Percentiles rank a stretch among this genome's conserved stretches.
Conservation (phyloP, 345 rosid species). For the Aquilaria sinensis region DNA sequence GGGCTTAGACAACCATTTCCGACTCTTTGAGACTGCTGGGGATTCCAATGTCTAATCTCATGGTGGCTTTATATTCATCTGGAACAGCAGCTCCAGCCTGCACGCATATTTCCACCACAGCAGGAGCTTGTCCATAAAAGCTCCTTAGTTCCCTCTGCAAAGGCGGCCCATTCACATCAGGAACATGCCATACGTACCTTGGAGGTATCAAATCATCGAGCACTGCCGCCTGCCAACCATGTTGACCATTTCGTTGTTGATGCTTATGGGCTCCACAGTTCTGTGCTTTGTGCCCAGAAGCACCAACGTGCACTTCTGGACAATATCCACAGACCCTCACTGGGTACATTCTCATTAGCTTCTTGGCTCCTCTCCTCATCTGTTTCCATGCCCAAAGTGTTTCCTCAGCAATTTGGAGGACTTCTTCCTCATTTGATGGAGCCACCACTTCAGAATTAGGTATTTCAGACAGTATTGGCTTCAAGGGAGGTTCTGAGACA, state of each 20-base stretch:
- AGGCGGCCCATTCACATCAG: slow-evolving; percentile 64
- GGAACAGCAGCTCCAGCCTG: slow-evolving; percentile 83
- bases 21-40: slow-evolving; percentile 68
- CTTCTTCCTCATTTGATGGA: slow-evolving; percentile 57
- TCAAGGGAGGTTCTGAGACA: slow-evolving; percentile 40
- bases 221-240: slow-evolving; percentile 92
- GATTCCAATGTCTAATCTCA: slow-evolving; percentile 94
- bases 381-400: slow-evolving; percentile 71
- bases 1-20: slow-evolving; percentile 82
- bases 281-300: slow-evolving; percentile 88
- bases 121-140: slow-evolving; percentile 93
- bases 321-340: slow-evolving; percentile 97
- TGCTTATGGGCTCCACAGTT: slow-evolving; percentile 95
- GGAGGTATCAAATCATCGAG: slow-evolving; percentile 89
- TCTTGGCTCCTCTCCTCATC: slow-evolving; percentile 78
- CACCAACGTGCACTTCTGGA: slow-evolving; percentile 89
- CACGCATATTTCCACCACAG: slow-evolving; percentile 75
- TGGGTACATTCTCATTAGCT: slow-evolving; percentile 73
- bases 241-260: slow-evolving; percentile 94
- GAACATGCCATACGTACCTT: slow-evolving; percentile 90
- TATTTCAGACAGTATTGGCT: slow-evolving; percentile 51
- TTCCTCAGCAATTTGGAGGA: slow-evolving; percentile 57
- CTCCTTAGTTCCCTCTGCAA: slow-evolving; percentile 59
- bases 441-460: slow-evolving; percentile 46
- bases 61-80: slow-evolving; percentile 74